phyloP scores from a whole-genome alignment of 345 rosid genomes.

The Alliaria petiolata region DNA sequence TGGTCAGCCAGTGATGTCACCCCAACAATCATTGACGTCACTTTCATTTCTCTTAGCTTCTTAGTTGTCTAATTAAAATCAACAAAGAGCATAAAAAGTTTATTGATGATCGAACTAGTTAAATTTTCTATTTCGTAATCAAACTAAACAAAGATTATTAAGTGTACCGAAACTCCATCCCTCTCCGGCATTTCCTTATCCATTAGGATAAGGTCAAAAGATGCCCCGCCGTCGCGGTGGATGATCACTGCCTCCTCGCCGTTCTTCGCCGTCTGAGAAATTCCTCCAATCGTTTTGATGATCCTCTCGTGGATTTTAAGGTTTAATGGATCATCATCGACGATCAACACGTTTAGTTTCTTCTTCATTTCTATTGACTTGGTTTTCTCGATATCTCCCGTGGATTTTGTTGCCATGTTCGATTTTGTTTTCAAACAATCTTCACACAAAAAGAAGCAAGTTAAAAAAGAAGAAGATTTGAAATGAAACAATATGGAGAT shows the following conservation, averaged over 20 bases:
- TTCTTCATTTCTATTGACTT: not conserved
- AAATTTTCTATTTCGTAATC: not conserved
- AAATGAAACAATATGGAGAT: not conserved
- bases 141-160: not conserved
- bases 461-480: not conserved
- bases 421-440: not conserved
- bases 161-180: slow-evolving; percentile 30
- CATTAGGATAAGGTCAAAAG: slow-evolving; percentile 34
- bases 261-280: slow-evolving; percentile 4
- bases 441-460: not conserved
- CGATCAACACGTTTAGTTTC: slow-evolving; percentile 27
- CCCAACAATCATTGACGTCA: slow-evolving; percentile 30
- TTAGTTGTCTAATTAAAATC: slow-evolving; percentile 24
- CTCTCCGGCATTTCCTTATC: slow-evolving; percentile 34
- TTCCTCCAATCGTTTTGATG: slow-evolving; percentile 21
- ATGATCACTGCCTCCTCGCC: slow-evolving; percentile 31
- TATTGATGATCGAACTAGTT: not conserved
- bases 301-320: slow-evolving; percentile 11
- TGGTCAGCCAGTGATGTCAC: slow-evolving; percentile 24
- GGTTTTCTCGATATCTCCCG: not conserved
- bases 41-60: slow-evolving; percentile 37
- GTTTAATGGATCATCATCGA: slow-evolving; percentile 29
- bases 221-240: slow-evolving; percentile 8
- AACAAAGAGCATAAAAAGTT: not conserved
- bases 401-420: slow-evolving; percentile 9